A percentile compares a stretch with the other conserved stretches of the same genome.
Evolutionary conservation across 306 rosid genomes (phyloP).

Genomic region (Canavalia gladiata): DNA sequence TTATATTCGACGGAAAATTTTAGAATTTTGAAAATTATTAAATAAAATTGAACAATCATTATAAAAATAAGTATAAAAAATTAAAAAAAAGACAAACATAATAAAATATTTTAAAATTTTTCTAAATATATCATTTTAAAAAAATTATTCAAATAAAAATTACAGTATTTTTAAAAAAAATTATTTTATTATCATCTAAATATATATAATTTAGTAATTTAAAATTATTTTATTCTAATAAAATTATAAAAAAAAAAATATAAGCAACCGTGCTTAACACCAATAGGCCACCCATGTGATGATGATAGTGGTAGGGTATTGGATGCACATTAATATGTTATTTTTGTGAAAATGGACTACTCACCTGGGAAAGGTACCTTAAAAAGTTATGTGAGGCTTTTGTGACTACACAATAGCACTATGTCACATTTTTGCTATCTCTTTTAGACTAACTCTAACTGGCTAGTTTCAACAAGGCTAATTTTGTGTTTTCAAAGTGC

Average conservation of each 20-base stretch:
- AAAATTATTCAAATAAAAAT: too few relatives aligned
- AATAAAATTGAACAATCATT: too few relatives aligned
- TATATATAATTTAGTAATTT: too few relatives aligned
- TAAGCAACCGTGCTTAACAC: slow-evolving; percentile 51
- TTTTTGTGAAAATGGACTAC: not conserved
- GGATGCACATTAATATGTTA: slow-evolving; percentile 13
- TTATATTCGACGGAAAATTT: too few relatives aligned
- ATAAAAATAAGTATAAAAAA: too few relatives aligned
- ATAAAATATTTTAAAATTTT: too few relatives aligned
- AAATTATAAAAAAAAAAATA: not conserved
- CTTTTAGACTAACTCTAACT: slow-evolving; percentile 15
- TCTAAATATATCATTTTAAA: too few relatives aligned
- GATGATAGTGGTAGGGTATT: slow-evolving; percentile 18
- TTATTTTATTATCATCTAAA: too few relatives aligned
- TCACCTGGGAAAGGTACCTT: slow-evolving; percentile 20
- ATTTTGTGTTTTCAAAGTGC: not conserved
- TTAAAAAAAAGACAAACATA: too few relatives aligned
- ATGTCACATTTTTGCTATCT: not conserved
- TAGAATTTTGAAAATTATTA: too few relatives aligned
- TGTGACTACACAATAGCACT: not conserved
- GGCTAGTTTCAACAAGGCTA: not conserved
- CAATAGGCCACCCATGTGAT: slow-evolving; percentile 33
- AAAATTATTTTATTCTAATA: too few relatives aligned
- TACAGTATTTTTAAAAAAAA: too few relatives aligned
- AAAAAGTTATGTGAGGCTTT: not conserved